Evolutionary conservation across 2,329 filamentous ascomycete genomes (phyloP).

Genomic region (Cladosporium sp.): DNA sequence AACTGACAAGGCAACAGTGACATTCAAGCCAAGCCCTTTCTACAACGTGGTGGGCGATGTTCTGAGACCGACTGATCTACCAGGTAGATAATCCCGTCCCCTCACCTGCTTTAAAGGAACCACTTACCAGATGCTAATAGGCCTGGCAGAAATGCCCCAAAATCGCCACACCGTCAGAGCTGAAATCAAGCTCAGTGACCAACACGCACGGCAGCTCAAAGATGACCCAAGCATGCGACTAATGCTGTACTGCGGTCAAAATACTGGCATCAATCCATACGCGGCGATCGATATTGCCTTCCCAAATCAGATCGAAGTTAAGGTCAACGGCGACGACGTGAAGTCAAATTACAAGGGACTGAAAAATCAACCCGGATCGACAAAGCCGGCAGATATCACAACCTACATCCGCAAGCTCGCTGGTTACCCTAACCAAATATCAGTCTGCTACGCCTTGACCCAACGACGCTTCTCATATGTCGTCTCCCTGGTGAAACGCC

Average conservation of each 20-base stretch:
- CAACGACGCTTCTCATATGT: constrained; percentile 63
- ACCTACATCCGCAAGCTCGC: constrained; percentile 65
- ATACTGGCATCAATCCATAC: constrained; percentile 51
- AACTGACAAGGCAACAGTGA: constrained; percentile 6
- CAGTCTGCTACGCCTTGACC: constrained; percentile 89
- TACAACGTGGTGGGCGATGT: constrained; percentile 67
- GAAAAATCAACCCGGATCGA: constrained; percentile 95
- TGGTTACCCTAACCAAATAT: constrained; percentile 69
- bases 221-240: constrained; percentile 62
- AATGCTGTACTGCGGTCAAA: constrained; percentile 75
- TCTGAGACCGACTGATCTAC: constrained; percentile 62
- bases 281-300: constrained; percentile 70
- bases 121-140: constrained; percentile 30
- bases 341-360: constrained; percentile 91
- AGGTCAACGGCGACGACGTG: constrained; percentile 81
- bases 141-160: constrained; percentile 51
- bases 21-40: constrained; percentile 75
- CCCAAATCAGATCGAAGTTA: constrained; percentile 87
- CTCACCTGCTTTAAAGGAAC: constrained; percentile 15
- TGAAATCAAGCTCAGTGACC: constrained; percentile 54
- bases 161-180: constrained; percentile 57
- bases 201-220: constrained; percentile 53
- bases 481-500: constrained; percentile 70
- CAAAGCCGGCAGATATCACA: constrained; percentile 89
- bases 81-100: constrained; percentile 53